These are phyloP conservation scores for Tylopilus rubrobrunneus DNA, from an alignment of 768 basidiomycete species.

Conservation along the genomic window DNA sequence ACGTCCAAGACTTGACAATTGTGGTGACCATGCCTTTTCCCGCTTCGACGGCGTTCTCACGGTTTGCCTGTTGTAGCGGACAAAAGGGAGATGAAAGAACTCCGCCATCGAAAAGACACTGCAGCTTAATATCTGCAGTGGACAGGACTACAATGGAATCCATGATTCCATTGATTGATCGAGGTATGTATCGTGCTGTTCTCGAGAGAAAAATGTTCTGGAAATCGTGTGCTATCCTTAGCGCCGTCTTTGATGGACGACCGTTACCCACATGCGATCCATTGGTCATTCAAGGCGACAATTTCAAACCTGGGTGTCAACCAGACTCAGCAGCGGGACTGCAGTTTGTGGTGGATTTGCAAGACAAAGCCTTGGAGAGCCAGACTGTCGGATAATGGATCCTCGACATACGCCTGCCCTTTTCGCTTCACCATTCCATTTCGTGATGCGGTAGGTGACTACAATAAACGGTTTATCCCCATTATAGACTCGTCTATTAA, in stretches of 20 bases:
- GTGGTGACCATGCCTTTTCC: too few relatives aligned
- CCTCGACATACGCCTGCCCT: neutral
- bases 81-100: too few relatives aligned
- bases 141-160: too few relatives aligned
- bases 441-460: neutral
- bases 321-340: neutral
- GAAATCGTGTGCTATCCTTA: neutral
- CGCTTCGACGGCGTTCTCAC: neutral
- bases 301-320: too few relatives aligned
- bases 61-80: neutral
- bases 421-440: neutral
- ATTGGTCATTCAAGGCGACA: too few relatives aligned
- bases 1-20: too few relatives aligned
- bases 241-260: too few relatives aligned
- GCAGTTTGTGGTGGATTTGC: neutral
- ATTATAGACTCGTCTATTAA: constrained; percentile 9
- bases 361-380: neutral
- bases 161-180: too few relatives aligned
- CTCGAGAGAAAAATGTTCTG: neutral
- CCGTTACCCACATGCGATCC: too few relatives aligned
- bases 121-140: neutral
- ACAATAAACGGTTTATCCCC: constrained; percentile 4
- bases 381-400: neutral
- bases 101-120: too few relatives aligned
- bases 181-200: neutral